These are phyloP conservation scores for Lachnellula cervina DNA, from an alignment of 2,329 filamentous ascomycete genomes.

Conservation along the genomic window DNA sequence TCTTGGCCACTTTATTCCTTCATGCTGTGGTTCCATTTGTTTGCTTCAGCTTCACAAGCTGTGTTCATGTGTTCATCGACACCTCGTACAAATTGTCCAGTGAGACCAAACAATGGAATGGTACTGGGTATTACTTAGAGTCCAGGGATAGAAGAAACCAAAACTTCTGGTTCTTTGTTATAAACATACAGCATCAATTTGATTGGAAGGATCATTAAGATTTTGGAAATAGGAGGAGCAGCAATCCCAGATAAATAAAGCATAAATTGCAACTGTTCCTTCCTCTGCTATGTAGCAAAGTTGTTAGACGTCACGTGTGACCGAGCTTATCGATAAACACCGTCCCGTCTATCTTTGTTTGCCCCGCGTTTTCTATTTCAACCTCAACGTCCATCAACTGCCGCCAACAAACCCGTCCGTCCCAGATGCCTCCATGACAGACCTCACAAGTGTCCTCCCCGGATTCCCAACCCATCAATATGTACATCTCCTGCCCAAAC, in stretches of 20 bases:
- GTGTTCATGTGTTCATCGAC: not conserved
- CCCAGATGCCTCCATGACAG: slow-evolving; percentile 60
- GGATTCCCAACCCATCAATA: slow-evolving; percentile 69
- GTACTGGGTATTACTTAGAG: not conserved
- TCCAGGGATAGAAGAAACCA: not conserved
- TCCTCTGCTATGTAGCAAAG: too few species aligned
- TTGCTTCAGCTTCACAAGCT: not conserved
- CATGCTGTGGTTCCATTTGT: not conserved
- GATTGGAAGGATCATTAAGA: too few species aligned
- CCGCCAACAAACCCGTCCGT: not conserved
- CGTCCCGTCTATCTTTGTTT: not conserved
- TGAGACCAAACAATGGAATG: not conserved
- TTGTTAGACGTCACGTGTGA: not conserved
- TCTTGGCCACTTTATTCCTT: not conserved
- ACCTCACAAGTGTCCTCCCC: slow-evolving; percentile 78
- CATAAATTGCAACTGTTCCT: too few species aligned
- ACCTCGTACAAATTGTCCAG: not conserved
- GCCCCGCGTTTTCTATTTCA: not conserved
- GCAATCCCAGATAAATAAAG: too few species aligned
- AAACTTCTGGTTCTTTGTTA: not conserved
- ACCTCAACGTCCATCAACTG: not conserved
- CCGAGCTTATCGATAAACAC: not conserved
- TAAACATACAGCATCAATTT: too few species aligned
- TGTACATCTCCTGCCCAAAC: slow-evolving; percentile 68
- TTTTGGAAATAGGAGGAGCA: too few species aligned